Evolutionary conservation across 805 yeast species (phyloP).

Genomic region (Ogataea chonburiensis): DNA sequence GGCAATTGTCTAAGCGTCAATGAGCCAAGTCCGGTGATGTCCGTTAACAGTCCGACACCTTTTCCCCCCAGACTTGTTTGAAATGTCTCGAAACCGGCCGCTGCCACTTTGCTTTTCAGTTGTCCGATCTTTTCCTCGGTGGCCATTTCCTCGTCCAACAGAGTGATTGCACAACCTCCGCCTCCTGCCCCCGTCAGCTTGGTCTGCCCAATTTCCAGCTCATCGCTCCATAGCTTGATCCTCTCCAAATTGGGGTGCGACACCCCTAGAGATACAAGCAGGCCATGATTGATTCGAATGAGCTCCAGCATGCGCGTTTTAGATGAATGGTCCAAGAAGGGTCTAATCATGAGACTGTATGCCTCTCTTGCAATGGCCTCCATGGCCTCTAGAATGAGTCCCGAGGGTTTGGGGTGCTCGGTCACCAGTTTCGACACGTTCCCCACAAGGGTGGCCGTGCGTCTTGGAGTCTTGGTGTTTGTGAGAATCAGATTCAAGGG

Average conservation of each 20-base stretch:
- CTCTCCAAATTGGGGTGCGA: conserved; percentile 89
- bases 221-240: conserved; percentile 66
- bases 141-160: conserved; percentile 52
- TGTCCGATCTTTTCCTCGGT: conserved; percentile 34
- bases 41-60: conserved; percentile 65
- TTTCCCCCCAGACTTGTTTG: conserved; percentile 84
- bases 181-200: conserved; percentile 99
- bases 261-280: conserved; percentile 82
- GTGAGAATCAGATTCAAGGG: conserved; percentile 71
- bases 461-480: conserved; percentile 82
- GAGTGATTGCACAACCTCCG: conserved; percentile 96
- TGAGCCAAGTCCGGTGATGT: conserved; percentile 24
- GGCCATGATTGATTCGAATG: conserved; percentile 82
- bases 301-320: conserved; percentile 53
- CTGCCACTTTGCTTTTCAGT: conserved; percentile 37
- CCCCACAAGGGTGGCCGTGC: conserved; percentile 81
- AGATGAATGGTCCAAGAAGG: conserved; percentile 44
- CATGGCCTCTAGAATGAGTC: conserved; percentile 71
- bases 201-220: conserved; percentile 71
- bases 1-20: conserved; percentile 40
- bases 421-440: conserved; percentile 59
- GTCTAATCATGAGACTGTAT: conserved; percentile 56
- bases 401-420: conserved; percentile 53
- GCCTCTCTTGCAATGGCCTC: conserved; percentile 73
- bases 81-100: conserved; percentile 66